Percentiles rank a stretch among this genome's conserved stretches.
Evolutionary conservation across 1,284 basidiomycete genomes (phyloP).

Genomic region (Cystobasidium slooffiae): DNA sequence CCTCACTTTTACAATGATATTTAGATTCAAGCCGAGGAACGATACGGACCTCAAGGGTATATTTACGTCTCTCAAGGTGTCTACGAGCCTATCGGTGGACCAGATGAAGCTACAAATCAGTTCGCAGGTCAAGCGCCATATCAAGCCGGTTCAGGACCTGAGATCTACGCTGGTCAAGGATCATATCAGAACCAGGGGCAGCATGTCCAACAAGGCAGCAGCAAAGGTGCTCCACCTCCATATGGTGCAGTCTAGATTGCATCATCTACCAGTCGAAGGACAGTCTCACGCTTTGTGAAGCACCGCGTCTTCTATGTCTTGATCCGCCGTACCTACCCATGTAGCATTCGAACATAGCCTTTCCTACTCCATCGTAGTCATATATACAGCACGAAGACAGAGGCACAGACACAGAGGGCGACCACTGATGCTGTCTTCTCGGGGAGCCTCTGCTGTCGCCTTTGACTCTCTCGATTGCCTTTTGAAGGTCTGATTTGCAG

Average conservation of each 20-base stretch:
- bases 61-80: conserved; percentile 25
- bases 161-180: conserved; percentile 34
- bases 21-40: conserved; percentile 41
- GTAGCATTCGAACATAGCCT: no score
- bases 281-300: no score
- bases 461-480: no score
- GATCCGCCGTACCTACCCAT: no score
- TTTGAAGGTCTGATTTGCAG: no score
- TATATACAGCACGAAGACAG: no score
- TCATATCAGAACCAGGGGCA: conserved; percentile 23
- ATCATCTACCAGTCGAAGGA: no score
- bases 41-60: conserved; percentile 38
- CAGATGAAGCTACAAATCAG: conserved; percentile 17
- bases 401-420: no score
- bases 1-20: background rate
- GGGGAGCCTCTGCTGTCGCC: no score
- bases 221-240: conserved; percentile 38
- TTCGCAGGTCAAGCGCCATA: conserved; percentile 24
- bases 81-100: conserved; percentile 39
- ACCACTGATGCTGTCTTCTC: no score
- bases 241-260: conserved; percentile 36
- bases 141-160: conserved; percentile 11
- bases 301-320: no score
- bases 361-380: no score
- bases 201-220: conserved; percentile 6